These are phyloP conservation scores for Rutidosis leptorrhynchoides DNA, from an alignment of 129 eudicot genomes.

Conservation along the genomic window DNA sequence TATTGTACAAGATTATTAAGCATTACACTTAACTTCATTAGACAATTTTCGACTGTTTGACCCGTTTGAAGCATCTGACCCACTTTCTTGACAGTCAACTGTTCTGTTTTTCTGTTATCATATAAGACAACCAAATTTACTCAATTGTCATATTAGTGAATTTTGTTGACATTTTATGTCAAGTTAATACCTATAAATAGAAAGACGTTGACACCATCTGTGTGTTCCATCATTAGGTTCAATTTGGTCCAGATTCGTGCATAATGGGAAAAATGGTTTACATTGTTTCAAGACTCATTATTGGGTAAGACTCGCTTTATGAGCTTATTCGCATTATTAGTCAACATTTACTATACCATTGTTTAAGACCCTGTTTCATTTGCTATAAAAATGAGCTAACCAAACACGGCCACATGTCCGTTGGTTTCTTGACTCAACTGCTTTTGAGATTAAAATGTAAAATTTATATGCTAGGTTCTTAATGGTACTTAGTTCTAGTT, in stretches of 20 bases:
- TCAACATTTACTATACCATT: background rate
- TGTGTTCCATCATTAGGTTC: constrained; percentile 42
- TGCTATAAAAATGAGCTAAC: background rate
- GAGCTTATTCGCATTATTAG: background rate
- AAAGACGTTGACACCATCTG: background rate
- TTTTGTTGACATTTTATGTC: background rate
- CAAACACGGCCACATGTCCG: background rate
- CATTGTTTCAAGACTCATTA: constrained; percentile 75
- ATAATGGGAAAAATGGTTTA: constrained; percentile 77
- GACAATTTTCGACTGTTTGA: background rate
- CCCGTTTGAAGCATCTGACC: background rate
- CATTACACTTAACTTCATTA: background rate
- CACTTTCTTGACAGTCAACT: background rate
- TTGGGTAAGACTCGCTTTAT: constrained; percentile 52
- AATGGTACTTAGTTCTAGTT: background rate
- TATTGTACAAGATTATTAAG: background rate
- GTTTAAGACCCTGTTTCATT: constrained; percentile 1
- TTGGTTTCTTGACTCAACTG: background rate
- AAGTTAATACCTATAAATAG: background rate
- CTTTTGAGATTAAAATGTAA: background rate
- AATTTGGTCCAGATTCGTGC: constrained; percentile 82
- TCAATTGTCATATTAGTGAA: background rate
- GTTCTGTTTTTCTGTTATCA: background rate
- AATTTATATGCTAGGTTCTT: background rate
- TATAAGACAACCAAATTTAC: background rate